These are phyloP conservation scores for Colletotrichum viniferum DNA, from an alignment of 2,329 filamentous ascomycete genomes.

Conservation along the genomic window DNA sequence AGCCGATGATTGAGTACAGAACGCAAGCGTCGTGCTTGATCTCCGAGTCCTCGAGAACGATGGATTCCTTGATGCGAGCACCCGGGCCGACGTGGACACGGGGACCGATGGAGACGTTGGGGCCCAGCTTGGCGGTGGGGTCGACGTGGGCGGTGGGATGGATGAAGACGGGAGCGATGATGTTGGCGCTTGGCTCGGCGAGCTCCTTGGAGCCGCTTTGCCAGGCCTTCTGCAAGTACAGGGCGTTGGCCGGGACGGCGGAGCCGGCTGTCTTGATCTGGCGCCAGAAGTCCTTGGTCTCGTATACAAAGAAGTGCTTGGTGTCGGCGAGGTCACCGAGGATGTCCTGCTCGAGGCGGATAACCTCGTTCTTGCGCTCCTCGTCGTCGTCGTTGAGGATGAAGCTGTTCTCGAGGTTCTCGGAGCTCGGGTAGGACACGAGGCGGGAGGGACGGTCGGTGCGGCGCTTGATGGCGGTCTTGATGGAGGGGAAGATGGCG, in stretches of 20 bases:
- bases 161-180: constrained; percentile 92
- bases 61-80: constrained; percentile 91
- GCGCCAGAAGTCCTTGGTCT: constrained; percentile 99
- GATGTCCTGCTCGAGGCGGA: constrained; percentile 96
- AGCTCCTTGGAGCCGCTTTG: constrained; percentile 84
- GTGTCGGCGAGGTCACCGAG: constrained; percentile 93
- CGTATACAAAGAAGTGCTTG: constrained; percentile 97
- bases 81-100: constrained; percentile 84
- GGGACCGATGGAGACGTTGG: constrained; percentile 96
- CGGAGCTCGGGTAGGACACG: constrained; percentile 93
- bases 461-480: constrained; percentile 92
- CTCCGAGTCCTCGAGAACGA: constrained; percentile 92
- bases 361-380: constrained; percentile 80
- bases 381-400: constrained; percentile 56
- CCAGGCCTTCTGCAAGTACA: constrained; percentile 94
- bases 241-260: constrained; percentile 92
- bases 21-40: constrained; percentile 97
- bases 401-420: constrained; percentile 78
- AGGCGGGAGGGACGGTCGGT: constrained; percentile 83
- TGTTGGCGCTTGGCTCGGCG: constrained; percentile 80
- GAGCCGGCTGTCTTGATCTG: constrained; percentile 99
- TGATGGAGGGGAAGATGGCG: constrained; percentile 95
- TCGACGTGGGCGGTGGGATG: constrained; percentile 91
- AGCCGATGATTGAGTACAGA: constrained; percentile 94
- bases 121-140: constrained; percentile 93